Conservation (phyloP, 2,329 filamentous ascomycete species). For the Madurella mycetomatis region DNA sequence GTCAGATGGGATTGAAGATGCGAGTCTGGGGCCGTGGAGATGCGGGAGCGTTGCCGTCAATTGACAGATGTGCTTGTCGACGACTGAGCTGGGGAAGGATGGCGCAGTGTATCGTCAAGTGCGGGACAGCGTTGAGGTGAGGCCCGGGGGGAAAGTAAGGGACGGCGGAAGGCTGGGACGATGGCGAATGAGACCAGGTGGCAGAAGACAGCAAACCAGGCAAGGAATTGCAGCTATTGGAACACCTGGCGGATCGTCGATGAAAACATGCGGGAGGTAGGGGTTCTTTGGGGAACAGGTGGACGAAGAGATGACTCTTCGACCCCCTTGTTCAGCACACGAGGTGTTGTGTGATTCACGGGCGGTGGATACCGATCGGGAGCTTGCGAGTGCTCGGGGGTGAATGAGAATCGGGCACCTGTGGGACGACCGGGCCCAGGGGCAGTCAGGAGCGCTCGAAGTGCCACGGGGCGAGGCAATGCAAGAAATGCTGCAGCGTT, state of each 20-base stretch:
- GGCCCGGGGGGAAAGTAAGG: slow-evolving; percentile 11
- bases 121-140: not conserved
- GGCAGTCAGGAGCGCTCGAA: slow-evolving; percentile 12
- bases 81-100: not conserved
- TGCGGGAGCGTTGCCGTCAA: not conserved
- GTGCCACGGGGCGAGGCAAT: slow-evolving; percentile 12
- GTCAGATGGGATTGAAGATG: too few species aligned
- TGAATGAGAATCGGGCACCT: slow-evolving; percentile 10
- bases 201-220: slow-evolving; percentile 32
- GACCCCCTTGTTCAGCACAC: slow-evolving; percentile 33
- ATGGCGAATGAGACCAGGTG: slow-evolving; percentile 27
- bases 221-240: slow-evolving; percentile 31
- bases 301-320: slow-evolving; percentile 48
- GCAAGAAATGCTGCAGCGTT: not conserved
- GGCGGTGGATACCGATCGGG: slow-evolving; percentile 23
- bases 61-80: slow-evolving; percentile 5
- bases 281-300: slow-evolving; percentile 38
- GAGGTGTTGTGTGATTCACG: slow-evolving; percentile 25
- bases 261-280: slow-evolving; percentile 38
- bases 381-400: slow-evolving; percentile 15
- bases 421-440: slow-evolving; percentile 21
- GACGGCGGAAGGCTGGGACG: not conserved
- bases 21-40: not conserved
- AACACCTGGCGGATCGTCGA: slow-evolving; percentile 36
- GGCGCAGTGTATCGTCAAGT: slow-evolving; percentile 13